Evolutionary conservation across 108 stramenopile species (phyloP), one percentile per base, ranked within the genome.

Genomic region (Nitzschia sp.): DNA sequence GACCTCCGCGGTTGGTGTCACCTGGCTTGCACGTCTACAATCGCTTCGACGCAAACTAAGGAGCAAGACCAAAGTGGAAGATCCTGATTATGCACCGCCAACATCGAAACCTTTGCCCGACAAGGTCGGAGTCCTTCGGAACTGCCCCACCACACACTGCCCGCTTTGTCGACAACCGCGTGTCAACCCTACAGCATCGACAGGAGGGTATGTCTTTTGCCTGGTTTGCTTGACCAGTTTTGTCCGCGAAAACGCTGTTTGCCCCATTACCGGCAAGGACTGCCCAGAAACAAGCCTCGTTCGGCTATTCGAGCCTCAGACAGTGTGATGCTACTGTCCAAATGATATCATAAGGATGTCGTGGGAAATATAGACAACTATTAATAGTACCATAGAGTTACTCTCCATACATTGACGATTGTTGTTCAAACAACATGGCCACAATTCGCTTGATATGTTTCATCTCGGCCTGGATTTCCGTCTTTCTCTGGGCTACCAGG

Each of bases 181-280:
- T 50, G 73, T 87, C 38, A 76, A 85, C 41, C 91, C 91, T 6
- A 79, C 91, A 10, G 88, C 86, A 51, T 78, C 88, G 10, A 80
- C 84, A 3, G 83, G 86, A 50, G 91, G 91, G 38, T 87, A 80
- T 74, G 88, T 92, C 7, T 92, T 84, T 69, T 92, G 91, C 55
- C 75, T 83, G 63, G 73, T 71, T 58, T 92, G 91, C 51, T 44
- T 92, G 41, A 56, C 86, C 8, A 41, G 60, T 39, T 75, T 75
- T 56, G 62, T 92, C 7, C 70, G 85, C 10, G 51, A 75, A 37
- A 63, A 70, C 41, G 76, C 79, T 22, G 62, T 57, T 22, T 92
- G 91, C 56, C 91, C 91, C 17, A 52, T 89, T 17, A 86, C 88
- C 11, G 85, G 85, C 12, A 77, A 65, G 44, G 56, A 61, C 10